Base-by-base conservation (phyloP, 441 rosid genomes). In the Isatis lusitanica region DNA sequence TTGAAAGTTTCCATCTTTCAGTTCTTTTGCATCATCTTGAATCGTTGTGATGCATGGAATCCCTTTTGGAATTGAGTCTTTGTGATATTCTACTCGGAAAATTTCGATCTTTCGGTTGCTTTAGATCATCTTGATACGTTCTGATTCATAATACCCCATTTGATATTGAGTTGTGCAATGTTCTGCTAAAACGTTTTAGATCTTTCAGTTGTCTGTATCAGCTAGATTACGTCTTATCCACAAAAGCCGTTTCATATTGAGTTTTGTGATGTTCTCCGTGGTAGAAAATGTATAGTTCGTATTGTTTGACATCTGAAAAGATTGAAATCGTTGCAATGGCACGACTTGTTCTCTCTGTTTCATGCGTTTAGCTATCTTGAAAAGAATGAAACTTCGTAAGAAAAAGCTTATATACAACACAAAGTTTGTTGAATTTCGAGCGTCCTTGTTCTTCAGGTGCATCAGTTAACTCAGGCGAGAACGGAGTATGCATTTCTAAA, bases 401-500 rank as follows among this genome's bases (percentile, higher is more conserved):
- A 9, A 0, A 16, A 42, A 31, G 38, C 17, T 56, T 35, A 2
- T 2, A 59, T 59, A 59, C 13, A 36, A 36, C 60, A 30, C 24
- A 18, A 39, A 39, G 12, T 47, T 42, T 13, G 3, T 13, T 67
- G 11, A 50, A 5, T 18, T 3, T 30, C 44, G 55, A 56, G 17
- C 17, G 13, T 21, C 26, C 9, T 52, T 66, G 28, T 30, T 9
- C 24, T 51, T 18, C 68, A 67, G 73, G 73, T 74, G 15, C 15
- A 62, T 36, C 62, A 30, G 47, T 43, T 31, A 43, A 43, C 57
- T 30, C 56, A 5, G 76, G 74, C 39, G 48, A 82, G 5, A 66
- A 62, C 42, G 89, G 88, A 17, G 79, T 82, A 15, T 87, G 96
- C 33, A 16, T 82, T 52, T 86, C 94, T 35, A 82, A 93, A 85